Evolutionary conservation across 2,329 filamentous ascomycete species (phyloP).

Genomic region (Xylariaceae sp.): DNA sequence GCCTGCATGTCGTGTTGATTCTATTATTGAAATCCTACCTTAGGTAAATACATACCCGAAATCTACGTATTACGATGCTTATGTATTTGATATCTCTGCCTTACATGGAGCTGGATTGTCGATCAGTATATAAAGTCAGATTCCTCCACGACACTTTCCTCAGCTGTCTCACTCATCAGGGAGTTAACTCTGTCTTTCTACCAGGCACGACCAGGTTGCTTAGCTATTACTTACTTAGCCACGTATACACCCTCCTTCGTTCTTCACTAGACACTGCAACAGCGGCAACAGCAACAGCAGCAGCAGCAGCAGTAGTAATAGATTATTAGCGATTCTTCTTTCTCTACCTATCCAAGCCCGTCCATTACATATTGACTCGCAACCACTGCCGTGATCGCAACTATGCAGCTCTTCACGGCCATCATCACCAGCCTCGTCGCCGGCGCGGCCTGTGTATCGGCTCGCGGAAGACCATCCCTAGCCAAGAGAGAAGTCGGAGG

Average conservation of each 20-base stretch:
- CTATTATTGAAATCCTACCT: too few relatives aligned
- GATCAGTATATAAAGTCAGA: neutral
- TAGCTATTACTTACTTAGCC: neutral
- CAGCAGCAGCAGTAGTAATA: neutral
- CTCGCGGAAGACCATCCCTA: constrained; percentile 35
- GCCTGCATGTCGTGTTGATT: too few relatives aligned
- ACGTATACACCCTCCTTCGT: too few relatives aligned
- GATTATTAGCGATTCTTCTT: constrained; percentile 1
- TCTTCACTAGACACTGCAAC: neutral
- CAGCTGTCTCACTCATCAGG: neutral
- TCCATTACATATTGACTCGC: neutral
- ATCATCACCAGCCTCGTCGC: constrained; percentile 29
- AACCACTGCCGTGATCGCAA: neutral
- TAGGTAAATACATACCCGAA: too few relatives aligned
- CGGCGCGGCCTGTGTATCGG: constrained; percentile 28
- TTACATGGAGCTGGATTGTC: neutral
- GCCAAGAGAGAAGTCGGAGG: constrained; percentile 49
- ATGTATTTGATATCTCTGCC: too few relatives aligned
- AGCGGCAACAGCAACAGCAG: neutral
- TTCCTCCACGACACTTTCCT: neutral
- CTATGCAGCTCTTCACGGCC: constrained; percentile 32
- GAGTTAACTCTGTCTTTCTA: neutral
- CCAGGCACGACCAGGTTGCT: neutral
- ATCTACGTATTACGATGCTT: too few relatives aligned
- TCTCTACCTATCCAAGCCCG: constrained; percentile 2